phyloP scores from a whole-genome alignment of 202 grass and related monocot species.

The Cymbopogon flexuosus region DNA sequence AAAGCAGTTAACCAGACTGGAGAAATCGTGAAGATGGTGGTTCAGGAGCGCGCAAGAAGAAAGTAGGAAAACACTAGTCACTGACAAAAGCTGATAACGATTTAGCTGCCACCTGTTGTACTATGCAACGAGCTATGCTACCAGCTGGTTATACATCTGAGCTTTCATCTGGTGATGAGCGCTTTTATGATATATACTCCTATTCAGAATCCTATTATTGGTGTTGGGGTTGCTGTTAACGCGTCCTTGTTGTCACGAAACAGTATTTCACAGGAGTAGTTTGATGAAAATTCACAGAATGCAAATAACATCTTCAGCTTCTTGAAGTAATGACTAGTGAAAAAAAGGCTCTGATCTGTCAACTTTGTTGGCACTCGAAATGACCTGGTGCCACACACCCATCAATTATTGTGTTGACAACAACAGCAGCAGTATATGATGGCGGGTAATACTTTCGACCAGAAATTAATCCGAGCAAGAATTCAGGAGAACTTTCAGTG shows the following conservation, averaged over 20 bases:
- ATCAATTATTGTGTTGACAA: conserved; percentile 20
- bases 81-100: neutral
- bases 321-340: neutral
- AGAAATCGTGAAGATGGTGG: neutral
- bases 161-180: neutral
- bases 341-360: neutral
- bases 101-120: neutral
- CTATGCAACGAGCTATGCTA: neutral
- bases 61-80: neutral
- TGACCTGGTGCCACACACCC: neutral
- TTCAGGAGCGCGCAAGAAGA: neutral
- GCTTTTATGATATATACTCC: neutral
- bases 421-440: neutral
- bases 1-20: neutral
- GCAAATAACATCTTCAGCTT: neutral
- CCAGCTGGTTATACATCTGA: neutral
- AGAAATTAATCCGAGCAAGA: neutral
- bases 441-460: neutral
- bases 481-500: neutral
- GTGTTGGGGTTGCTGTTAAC: neutral
- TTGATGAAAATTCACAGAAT: neutral
- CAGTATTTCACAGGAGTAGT: neutral
- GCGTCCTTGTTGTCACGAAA: neutral
- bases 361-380: conserved; percentile 5
- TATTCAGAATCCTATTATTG: neutral